Conservation (phyloP, 345 rosid species). For the Aurinia saxatilis region DNA sequence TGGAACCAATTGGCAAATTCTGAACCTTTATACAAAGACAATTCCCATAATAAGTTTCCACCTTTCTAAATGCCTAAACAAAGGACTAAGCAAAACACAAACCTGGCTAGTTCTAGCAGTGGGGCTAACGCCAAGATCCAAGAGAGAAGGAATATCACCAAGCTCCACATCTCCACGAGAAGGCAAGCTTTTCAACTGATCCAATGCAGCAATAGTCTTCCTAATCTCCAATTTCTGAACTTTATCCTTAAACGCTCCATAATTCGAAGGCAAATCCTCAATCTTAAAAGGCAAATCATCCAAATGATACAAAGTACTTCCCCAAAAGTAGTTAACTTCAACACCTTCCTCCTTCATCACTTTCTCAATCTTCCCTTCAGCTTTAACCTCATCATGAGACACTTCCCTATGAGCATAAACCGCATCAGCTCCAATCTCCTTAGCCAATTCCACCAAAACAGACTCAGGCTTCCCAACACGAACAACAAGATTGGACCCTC, state of each 20-base stretch:
- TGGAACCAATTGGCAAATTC: not conserved
- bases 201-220: conserved; percentile 75
- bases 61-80: not conserved
- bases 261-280: conserved; percentile 76
- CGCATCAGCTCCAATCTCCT: conserved; percentile 89
- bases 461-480: conserved; percentile 78
- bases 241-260: conserved; percentile 72
- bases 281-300: conserved; percentile 92
- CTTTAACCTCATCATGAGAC: conserved; percentile 74
- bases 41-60: not conserved
- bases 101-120: conserved; percentile 60
- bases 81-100: not conserved
- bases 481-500: conserved; percentile 91
- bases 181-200: conserved; percentile 80
- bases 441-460: conserved; percentile 72
- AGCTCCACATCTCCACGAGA: conserved; percentile 87
- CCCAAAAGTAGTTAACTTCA: conserved; percentile 92
- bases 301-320: conserved; percentile 82
- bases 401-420: conserved; percentile 85
- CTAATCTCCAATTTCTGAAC: conserved; percentile 75
- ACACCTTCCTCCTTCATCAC: conserved; percentile 90
- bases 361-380: conserved; percentile 77
- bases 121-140: conserved; percentile 77
- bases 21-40: not conserved
- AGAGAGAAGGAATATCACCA: conserved; percentile 82